A percentile compares a stretch with the other conserved stretches of the same genome.
These are phyloP conservation scores for Saccharum spontaneum DNA, from an alignment of 176 grass and related monocot genomes.

Conservation along the genomic window DNA sequence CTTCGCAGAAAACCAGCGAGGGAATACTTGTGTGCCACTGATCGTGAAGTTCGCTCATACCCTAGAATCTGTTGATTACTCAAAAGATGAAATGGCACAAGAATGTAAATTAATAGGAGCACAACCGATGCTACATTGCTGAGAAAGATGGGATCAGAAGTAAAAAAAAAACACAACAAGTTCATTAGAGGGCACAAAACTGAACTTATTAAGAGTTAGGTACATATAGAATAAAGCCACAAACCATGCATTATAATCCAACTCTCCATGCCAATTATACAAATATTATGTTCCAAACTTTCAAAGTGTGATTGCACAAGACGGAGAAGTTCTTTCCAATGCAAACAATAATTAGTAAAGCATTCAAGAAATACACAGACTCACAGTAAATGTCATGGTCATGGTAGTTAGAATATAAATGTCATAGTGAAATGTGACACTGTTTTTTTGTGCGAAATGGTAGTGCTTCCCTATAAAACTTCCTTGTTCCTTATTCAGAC, in stretches of 20 bases:
- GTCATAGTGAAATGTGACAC: not conserved
- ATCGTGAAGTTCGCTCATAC: constrained; percentile 39
- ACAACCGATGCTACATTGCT: constrained; percentile 3
- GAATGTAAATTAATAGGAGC: not conserved
- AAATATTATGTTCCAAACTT: not conserved
- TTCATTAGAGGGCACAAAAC: not conserved
- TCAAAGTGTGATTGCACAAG: not conserved
- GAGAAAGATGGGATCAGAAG: not conserved
- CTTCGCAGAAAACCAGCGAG: constrained; percentile 53
- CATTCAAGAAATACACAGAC: not conserved
- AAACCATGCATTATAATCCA: not conserved
- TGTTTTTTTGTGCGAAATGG: not conserved
- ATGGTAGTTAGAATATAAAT: not conserved
- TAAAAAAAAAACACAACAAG: not conserved
- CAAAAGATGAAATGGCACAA: constrained; percentile 7
- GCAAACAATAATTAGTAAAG: not conserved
- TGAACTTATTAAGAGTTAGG: not conserved
- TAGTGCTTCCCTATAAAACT: not conserved
- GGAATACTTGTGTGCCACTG: constrained; percentile 24
- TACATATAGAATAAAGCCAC: not conserved
- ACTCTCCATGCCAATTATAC: not conserved
- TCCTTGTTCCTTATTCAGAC: not conserved
- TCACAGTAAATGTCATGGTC: not conserved
- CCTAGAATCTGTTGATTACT: constrained; percentile 36
- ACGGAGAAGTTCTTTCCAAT: not conserved